A percentile compares a stretch with the other conserved stretches of the same genome.
Evolutionary conservation across 257 asterid species (phyloP).

Genomic region (Solanum sitiens): DNA sequence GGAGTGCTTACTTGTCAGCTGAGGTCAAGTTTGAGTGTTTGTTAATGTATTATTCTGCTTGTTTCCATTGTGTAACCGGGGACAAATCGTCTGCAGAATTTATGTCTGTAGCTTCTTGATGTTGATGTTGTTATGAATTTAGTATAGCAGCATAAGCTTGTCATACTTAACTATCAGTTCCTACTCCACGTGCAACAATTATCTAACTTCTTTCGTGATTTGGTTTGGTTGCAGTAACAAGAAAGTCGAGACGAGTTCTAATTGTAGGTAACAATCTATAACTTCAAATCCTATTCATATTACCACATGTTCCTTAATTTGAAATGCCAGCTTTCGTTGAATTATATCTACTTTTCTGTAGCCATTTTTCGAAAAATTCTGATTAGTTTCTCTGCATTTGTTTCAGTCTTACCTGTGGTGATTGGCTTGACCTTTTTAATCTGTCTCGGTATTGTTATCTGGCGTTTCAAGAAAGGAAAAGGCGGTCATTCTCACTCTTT

Average conservation of each 20-base stretch:
- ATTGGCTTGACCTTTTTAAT: background rate
- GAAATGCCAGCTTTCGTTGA: background rate
- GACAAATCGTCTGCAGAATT: background rate
- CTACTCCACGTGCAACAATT: background rate
- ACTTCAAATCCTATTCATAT: background rate
- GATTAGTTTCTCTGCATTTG: background rate
- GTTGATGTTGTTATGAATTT: background rate
- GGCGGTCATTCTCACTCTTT: background rate
- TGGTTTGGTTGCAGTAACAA: background rate
- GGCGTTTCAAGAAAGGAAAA: background rate
- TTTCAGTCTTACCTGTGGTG: background rate
- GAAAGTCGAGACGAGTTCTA: background rate
- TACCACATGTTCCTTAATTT: background rate
- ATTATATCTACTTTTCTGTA: background rate
- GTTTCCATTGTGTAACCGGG: background rate
- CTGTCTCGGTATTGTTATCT: background rate
- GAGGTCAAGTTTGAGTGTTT: background rate
- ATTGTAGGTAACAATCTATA: background rate
- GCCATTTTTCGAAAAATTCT: background rate
- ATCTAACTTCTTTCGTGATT: background rate
- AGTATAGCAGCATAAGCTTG: background rate
- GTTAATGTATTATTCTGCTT: background rate
- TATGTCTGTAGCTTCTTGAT: background rate
- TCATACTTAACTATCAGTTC: background rate
- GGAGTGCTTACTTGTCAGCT: background rate